phyloP scores from a whole-genome alignment of 129 eudicot species.

The Cynara cardunculus region DNA sequence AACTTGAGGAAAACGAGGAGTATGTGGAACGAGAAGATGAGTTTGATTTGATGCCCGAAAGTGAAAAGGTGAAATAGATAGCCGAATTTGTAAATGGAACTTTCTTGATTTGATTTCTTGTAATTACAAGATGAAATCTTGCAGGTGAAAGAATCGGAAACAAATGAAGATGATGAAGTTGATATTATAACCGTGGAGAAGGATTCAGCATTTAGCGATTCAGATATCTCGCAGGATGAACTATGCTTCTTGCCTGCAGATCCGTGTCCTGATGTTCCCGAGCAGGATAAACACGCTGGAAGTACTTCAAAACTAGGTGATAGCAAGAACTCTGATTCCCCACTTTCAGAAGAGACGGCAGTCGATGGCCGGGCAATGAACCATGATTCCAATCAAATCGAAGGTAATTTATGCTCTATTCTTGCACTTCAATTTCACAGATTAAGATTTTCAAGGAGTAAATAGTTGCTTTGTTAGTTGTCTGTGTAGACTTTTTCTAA shows the following conservation, averaged over 20 bases:
- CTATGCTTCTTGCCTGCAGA: slow-evolving; percentile 80
- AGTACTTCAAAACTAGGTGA: slow-evolving; percentile 48
- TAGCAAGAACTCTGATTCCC: slow-evolving; percentile 62
- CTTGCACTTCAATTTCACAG: too few species aligned
- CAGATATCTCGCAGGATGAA: slow-evolving; percentile 85
- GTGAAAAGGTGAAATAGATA: slow-evolving; percentile 46
- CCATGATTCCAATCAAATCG: slow-evolving; percentile 58
- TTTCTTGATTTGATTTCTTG: not conserved
- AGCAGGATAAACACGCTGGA: slow-evolving; percentile 52
- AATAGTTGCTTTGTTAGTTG: too few species aligned
- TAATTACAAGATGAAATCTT: not conserved
- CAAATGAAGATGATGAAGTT: slow-evolving; percentile 81
- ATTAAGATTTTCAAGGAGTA: too few species aligned
- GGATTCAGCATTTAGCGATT: slow-evolving; percentile 85
- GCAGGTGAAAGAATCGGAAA: slow-evolving; percentile 62
- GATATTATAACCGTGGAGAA: slow-evolving; percentile 68
- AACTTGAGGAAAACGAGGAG: slow-evolving; percentile 98
- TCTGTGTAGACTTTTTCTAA: too few species aligned
- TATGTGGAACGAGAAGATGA: slow-evolving; percentile 98
- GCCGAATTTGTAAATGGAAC: not conserved
- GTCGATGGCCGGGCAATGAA: slow-evolving; percentile 51
- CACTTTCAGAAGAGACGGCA: slow-evolving; percentile 67
- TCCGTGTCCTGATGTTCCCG: slow-evolving; percentile 73
- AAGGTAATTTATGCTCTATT: slow-evolving; percentile 39
- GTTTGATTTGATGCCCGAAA: slow-evolving; percentile 84